Percentiles rank a stretch among this genome's conserved stretches.
phyloP scores from a whole-genome alignment of 1,139 yeast genomes.

The Debaryomycetaceae sp. region DNA sequence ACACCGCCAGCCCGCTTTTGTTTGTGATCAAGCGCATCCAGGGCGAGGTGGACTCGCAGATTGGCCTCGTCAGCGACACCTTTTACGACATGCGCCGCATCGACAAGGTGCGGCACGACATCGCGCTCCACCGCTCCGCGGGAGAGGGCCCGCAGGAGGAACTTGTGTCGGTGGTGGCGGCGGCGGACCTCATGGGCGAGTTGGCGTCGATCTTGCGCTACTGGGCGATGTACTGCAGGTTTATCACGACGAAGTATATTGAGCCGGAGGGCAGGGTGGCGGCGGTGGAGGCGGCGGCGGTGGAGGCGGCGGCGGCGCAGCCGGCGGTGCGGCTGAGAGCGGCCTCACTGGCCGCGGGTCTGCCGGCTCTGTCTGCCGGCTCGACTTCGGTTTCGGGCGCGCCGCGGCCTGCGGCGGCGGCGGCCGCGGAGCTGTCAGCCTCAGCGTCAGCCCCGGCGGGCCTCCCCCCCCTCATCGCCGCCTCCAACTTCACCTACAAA shows the following conservation, averaged over 20 bases:
- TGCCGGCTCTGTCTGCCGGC: too few relatives aligned
- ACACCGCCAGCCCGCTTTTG: slow-evolving; percentile 50
- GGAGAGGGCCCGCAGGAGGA: slow-evolving; percentile 23
- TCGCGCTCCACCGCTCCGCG: slow-evolving; percentile 46
- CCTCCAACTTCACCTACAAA: slow-evolving; percentile 63
- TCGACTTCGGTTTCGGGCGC: slow-evolving; percentile 4
- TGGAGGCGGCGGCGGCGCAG: not conserved
- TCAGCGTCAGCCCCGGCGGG: too few relatives aligned
- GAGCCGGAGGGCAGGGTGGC: slow-evolving; percentile 6
- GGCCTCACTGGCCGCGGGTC: too few relatives aligned
- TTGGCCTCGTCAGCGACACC: slow-evolving; percentile 82
- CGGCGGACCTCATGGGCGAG: slow-evolving; percentile 62
- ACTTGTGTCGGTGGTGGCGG: slow-evolving; percentile 33
- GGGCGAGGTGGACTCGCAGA: slow-evolving; percentile 85
- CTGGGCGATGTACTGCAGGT: slow-evolving; percentile 82
- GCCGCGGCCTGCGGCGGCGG: slow-evolving; percentile 3
- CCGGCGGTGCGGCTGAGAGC: too few relatives aligned
- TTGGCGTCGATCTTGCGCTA: slow-evolving; percentile 73
- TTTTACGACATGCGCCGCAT: slow-evolving; percentile 71
- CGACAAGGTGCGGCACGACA: slow-evolving; percentile 51
- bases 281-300: not conserved
- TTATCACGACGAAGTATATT: slow-evolving; percentile 63
- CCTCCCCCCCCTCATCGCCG: slow-evolving; percentile 50
- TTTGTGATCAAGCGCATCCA: slow-evolving; percentile 72
- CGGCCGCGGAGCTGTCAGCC: slow-evolving; percentile 17